phyloP scores from a whole-genome alignment of 139 green algal genomes.

The Coelastrella sp. region DNA sequence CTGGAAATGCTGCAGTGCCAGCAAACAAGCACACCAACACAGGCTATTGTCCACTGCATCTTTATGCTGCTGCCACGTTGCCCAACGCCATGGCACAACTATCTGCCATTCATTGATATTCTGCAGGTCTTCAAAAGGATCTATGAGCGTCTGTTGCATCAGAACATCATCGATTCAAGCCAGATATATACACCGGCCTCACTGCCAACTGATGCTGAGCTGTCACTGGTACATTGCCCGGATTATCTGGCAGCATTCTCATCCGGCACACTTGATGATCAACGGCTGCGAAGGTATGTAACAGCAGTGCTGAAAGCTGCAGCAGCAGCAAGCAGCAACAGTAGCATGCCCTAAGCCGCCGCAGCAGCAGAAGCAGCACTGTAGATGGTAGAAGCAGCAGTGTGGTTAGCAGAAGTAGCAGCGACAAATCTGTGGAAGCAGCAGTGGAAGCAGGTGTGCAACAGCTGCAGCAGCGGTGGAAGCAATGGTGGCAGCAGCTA shows the following conservation, averaged over 20 bases:
- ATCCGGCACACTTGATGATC: conserved; percentile 57
- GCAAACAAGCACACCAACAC: too few species aligned
- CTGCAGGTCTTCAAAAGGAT: conserved; percentile 71
- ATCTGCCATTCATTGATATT: not conserved
- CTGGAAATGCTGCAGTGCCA: too few species aligned
- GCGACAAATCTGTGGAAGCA: too few species aligned
- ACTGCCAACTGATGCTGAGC: conserved; percentile 55
- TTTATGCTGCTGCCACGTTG: not conserved
- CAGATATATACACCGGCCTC: conserved; percentile 43
- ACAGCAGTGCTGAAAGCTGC: not conserved
- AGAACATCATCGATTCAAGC: conserved; percentile 52
- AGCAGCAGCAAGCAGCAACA: not conserved
- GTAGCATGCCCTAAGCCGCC: too few species aligned
- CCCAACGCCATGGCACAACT: not conserved
- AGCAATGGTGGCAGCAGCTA: not conserved
- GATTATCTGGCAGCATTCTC: conserved; percentile 76
- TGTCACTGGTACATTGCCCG: conserved; percentile 68
- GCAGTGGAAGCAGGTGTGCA: not conserved
- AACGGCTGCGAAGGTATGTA: conserved; percentile 66
- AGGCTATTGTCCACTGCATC: not conserved
- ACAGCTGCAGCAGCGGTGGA: not conserved
- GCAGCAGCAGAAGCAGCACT: not conserved
- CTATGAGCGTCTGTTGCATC: conserved; percentile 58
- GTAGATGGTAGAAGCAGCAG: too few species aligned
- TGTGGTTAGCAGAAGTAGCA: not conserved